phyloP scores from a whole-genome alignment of 352 stramenopile species.

The Plasmopara halstedii region DNA sequence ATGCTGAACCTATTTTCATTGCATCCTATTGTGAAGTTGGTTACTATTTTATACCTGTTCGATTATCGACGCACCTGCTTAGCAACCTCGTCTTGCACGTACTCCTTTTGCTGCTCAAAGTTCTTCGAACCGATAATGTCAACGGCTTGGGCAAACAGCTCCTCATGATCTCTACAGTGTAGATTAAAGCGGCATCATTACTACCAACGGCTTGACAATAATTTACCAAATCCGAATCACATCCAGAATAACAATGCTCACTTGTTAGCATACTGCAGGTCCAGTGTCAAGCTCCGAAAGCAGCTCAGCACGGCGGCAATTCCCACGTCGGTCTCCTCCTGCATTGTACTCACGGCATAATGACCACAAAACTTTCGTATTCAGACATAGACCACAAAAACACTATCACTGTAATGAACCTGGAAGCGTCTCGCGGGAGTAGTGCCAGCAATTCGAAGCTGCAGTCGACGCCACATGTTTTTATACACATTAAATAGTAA shows the following conservation, averaged over 20 bases:
- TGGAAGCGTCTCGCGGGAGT: slow-evolving; percentile 79
- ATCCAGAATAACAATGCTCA: slow-evolving; percentile 14
- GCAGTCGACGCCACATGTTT: slow-evolving; percentile 59
- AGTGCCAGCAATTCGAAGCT: slow-evolving; percentile 71
- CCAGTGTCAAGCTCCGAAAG: slow-evolving; percentile 57
- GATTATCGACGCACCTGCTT: slow-evolving; percentile 33
- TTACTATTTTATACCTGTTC: background rate
- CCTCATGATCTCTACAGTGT: slow-evolving; percentile 42
- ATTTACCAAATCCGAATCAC: too few species aligned
- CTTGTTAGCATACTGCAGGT: slow-evolving; percentile 39
- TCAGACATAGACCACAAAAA: background rate
- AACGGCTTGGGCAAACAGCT: slow-evolving; percentile 74
- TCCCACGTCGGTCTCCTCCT: slow-evolving; percentile 79
- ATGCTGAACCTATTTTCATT: slow-evolving; percentile 26
- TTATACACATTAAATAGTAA: too few species aligned
- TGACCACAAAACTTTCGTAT: background rate
- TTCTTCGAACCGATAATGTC: slow-evolving; percentile 62
- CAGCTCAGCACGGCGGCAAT: slow-evolving; percentile 72
- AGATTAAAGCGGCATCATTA: background rate
- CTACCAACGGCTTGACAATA: background rate
- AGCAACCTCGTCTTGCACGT: slow-evolving; percentile 52
- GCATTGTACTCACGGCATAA: slow-evolving; percentile 4
- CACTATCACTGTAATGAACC: too few species aligned
- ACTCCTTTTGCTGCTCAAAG: slow-evolving; percentile 75
- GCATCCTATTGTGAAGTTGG: background rate